These are phyloP conservation scores for Sphaerulina musiva DNA, from an alignment of 2,329 filamentous ascomycete genomes.

Conservation along the genomic window DNA sequence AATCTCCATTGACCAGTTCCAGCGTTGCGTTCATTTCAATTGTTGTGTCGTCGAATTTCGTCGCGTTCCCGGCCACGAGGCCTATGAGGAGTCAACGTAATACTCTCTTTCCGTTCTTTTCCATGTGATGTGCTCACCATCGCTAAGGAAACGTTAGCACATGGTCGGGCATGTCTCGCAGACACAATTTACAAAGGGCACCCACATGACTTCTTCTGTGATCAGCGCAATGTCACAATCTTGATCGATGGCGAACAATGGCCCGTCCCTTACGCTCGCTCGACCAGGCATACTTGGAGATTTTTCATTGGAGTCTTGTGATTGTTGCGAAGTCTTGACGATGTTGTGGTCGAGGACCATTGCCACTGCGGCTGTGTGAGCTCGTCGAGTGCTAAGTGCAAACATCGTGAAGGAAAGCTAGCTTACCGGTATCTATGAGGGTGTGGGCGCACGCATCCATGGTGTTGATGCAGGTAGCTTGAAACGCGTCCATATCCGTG, in stretches of 20 bases:
- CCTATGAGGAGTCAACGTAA: no score
- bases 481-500: constrained; percentile 23
- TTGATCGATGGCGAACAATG: constrained; percentile 18
- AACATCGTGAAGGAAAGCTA: no score
- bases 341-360: constrained; percentile 23
- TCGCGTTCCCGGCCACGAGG: constrained; percentile 14
- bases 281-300: constrained; percentile 10
- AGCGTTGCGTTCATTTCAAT: constrained; percentile 1
- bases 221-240: constrained; percentile 17
- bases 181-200: no score
- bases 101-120: no score
- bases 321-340: constrained; percentile 13
- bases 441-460: constrained; percentile 21
- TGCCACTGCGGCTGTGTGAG: constrained; percentile 1
- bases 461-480: constrained; percentile 20
- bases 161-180: no score
- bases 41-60: constrained; percentile 13
- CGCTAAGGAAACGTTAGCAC: no score
- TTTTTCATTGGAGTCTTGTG: constrained; percentile 8
- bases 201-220: constrained; percentile 17
- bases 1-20: neutral
- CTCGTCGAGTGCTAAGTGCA: no score
- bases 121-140: no score
- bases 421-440: constrained; percentile 10
- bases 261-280: constrained; percentile 10